These are phyloP conservation scores for Chlorella sp. DNA, from an alignment of 139 green algal genomes.

Conservation along the genomic window DNA sequence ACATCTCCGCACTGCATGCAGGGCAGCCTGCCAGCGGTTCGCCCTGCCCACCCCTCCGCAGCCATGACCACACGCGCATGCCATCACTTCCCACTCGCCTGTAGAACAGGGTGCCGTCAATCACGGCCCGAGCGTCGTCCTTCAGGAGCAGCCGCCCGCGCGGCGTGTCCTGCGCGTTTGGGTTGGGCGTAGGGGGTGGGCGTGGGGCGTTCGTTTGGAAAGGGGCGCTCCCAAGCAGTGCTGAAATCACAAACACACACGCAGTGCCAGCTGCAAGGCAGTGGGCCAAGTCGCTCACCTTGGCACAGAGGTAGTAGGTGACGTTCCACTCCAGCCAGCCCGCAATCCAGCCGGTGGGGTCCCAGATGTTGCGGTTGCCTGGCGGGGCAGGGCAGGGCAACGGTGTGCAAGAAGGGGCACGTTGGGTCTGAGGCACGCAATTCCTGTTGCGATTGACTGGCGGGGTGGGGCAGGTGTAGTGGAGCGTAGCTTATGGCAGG, in stretches of 20 bases:
- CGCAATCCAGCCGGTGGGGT: conserved; percentile 57
- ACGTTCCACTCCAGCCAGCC: conserved; percentile 47
- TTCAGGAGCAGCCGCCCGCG: conserved; percentile 32
- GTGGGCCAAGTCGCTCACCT: neutral
- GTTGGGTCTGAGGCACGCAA: too few relatives aligned
- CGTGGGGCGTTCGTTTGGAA: too few relatives aligned
- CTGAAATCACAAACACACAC: neutral
- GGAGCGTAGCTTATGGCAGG: too few relatives aligned
- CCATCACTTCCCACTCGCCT: neutral
- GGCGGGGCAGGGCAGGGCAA: neutral
- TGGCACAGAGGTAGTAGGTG: conserved; percentile 42
- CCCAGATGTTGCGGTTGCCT: conserved; percentile 62
- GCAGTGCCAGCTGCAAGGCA: neutral
- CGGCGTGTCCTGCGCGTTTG: conserved; percentile 27
- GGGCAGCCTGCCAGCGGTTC: too few relatives aligned
- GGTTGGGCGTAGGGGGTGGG: too few relatives aligned
- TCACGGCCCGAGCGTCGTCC: conserved; percentile 29
- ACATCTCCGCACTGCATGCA: too few relatives aligned
- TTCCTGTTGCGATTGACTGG: too few relatives aligned
- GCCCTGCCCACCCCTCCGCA: too few relatives aligned
- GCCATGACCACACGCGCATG: too few relatives aligned
- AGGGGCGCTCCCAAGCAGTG: too few relatives aligned
- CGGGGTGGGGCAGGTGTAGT: neutral
- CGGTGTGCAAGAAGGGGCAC: neutral
- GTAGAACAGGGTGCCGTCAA: conserved; percentile 40